These are phyloP conservation scores for Talaromyces funiculosus DNA, from an alignment of 2,329 filamentous ascomycete genomes.

Conservation along the genomic window DNA sequence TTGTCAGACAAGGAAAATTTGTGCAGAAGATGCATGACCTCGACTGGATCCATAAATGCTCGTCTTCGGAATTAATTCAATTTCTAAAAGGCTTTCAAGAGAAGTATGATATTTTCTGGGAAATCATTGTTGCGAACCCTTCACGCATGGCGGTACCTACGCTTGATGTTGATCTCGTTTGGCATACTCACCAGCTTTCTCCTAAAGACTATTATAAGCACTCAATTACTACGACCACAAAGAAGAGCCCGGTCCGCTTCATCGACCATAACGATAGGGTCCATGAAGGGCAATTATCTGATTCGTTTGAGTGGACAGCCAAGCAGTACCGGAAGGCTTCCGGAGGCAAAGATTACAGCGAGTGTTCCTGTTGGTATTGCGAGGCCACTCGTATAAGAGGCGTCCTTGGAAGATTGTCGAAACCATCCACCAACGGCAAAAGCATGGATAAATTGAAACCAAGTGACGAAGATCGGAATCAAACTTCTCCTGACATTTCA, in stretches of 20 bases:
- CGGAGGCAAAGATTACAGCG: not conserved
- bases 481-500: too few relatives aligned
- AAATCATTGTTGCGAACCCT: slow-evolving; percentile 33
- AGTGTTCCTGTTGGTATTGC: slow-evolving; percentile 10
- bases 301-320: slow-evolving; percentile 8
- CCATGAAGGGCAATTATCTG: slow-evolving; percentile 6
- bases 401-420: too few relatives aligned
- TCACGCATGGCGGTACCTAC: slow-evolving; percentile 28
- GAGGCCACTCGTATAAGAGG: not conserved
- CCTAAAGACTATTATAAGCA: slow-evolving; percentile 11
- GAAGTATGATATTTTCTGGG: slow-evolving; percentile 47
- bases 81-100: slow-evolving; percentile 52
- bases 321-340: not conserved
- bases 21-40: slow-evolving; percentile 63
- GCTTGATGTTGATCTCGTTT: slow-evolving; percentile 30
- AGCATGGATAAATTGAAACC: too few relatives aligned
- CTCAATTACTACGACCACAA: not conserved
- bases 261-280: slow-evolving; percentile 4
- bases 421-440: too few relatives aligned
- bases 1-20: slow-evolving; percentile 39
- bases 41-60: slow-evolving; percentile 72
- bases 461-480: too few relatives aligned
- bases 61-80: slow-evolving; percentile 39
- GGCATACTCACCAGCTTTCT: slow-evolving; percentile 31
- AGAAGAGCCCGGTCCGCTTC: not conserved